These are phyloP conservation scores for Thuidium tamariscinum DNA, from an alignment of 225 moss, liverwort and hornwort genomes.

Conservation along the genomic window DNA sequence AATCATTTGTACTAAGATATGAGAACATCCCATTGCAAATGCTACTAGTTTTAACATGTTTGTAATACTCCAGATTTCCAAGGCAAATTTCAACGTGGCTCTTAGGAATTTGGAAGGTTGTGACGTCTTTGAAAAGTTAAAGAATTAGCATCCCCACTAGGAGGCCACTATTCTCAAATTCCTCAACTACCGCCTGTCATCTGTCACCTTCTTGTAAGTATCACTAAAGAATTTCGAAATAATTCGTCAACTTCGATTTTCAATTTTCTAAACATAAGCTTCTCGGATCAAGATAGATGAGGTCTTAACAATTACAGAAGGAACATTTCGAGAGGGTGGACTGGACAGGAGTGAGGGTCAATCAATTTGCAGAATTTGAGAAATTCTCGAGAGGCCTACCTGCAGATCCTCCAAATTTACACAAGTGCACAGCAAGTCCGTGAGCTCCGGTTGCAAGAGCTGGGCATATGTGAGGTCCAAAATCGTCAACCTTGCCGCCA, in stretches of 20 bases:
- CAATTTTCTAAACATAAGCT: neutral
- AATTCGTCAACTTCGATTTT: neutral
- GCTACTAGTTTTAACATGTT: neutral
- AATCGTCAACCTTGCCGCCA: slow-evolving; percentile 21
- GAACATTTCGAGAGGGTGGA: neutral
- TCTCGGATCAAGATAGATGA: no score
- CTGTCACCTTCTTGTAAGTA: neutral
- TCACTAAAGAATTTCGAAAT: neutral
- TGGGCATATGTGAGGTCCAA: slow-evolving; percentile 39
- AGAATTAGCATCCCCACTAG: neutral
- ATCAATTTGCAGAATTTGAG: neutral
- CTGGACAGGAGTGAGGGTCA: neutral
- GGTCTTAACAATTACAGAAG: neutral
- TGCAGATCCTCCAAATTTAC: slow-evolving; percentile 42
- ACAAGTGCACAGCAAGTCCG: slow-evolving; percentile 25
- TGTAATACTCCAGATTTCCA: neutral
- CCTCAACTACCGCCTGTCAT: neutral
- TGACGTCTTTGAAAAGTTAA: neutral
- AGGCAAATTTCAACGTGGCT: neutral
- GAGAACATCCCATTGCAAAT: neutral
- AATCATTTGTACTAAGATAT: neutral
- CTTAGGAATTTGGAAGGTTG: neutral
- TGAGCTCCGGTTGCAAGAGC: slow-evolving; percentile 25
- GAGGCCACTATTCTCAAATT: neutral
- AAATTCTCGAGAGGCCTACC: neutral